phyloP scores from a whole-genome alignment of 305 asterid genomes.

The Fraxinus paxiana region DNA sequence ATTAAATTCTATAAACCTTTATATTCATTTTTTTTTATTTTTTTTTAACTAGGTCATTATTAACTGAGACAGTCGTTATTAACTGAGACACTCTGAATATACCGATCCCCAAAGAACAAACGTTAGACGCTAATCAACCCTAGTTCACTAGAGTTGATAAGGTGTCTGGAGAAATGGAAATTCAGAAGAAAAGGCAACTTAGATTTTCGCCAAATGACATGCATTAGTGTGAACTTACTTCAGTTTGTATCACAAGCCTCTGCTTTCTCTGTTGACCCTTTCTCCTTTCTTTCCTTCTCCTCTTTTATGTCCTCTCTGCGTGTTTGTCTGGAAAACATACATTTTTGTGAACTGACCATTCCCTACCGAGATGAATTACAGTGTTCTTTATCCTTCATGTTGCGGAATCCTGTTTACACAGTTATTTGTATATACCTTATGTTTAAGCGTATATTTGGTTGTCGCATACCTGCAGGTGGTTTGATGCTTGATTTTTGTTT shows the following conservation, averaged over 20 bases:
- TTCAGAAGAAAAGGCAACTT: slow-evolving; percentile 5
- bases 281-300: neutral
- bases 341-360: neutral
- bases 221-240: neutral
- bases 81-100: neutral
- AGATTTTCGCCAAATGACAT: slow-evolving; percentile 3
- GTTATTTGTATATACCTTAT: neutral
- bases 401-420: neutral
- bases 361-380: neutral
- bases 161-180: neutral
- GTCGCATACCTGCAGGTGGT: neutral
- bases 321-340: neutral
- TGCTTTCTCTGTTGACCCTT: neutral
- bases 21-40: neutral
- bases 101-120: neutral
- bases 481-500: neutral
- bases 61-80: neutral
- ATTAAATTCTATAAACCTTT: neutral
- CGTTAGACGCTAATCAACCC: neutral
- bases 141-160: neutral
- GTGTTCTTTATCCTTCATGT: slow-evolving; percentile 1
- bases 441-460: neutral
- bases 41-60: neutral
- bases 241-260: neutral
- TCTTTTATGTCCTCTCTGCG: neutral